Evolutionary conservation across 768 basidiomycete species (phyloP).

Genomic region (Auricularia sp.): DNA sequence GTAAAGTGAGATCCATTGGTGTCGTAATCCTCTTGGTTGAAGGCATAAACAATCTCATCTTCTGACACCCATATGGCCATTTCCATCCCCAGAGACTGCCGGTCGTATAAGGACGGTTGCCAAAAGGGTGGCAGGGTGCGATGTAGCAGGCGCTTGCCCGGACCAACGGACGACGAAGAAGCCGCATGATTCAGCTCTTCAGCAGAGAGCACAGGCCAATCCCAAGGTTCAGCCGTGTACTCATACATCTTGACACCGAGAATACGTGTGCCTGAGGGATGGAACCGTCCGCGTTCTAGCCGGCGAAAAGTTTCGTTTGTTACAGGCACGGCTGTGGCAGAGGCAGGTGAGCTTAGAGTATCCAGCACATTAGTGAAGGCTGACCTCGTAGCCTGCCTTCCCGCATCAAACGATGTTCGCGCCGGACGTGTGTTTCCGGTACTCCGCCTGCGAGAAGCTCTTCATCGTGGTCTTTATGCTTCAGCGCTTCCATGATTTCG

Average conservation of each 20-base stretch:
- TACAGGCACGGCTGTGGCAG: constrained; percentile 32
- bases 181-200: constrained; percentile 67
- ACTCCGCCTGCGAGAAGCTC: constrained; percentile 38
- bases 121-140: constrained; percentile 52
- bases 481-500: constrained; percentile 15
- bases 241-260: constrained; percentile 74
- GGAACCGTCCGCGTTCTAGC: constrained; percentile 43
- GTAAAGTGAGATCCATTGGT: constrained; percentile 27
- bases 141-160: constrained; percentile 45
- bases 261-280: constrained; percentile 53
- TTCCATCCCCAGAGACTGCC: constrained; percentile 59
- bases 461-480: constrained; percentile 33
- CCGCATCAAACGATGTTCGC: constrained; percentile 36
- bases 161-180: constrained; percentile 31
- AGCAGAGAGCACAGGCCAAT: constrained; percentile 34
- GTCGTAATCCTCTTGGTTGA: constrained; percentile 44
- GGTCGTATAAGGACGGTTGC: constrained; percentile 46
- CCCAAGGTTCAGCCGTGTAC: constrained; percentile 22
- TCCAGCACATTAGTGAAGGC: constrained; percentile 3
- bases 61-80: constrained; percentile 53
- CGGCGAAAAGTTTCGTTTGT: constrained; percentile 71
- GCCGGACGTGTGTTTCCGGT: constrained; percentile 41
- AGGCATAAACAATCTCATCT: constrained; percentile 53
- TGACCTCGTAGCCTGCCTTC: constrained; percentile 46
- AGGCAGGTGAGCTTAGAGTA: neutral